These are phyloP conservation scores for Catenaria anguillulae DNA, from an alignment of 371 early-diverging fungal genomes.

Conservation along the genomic window DNA sequence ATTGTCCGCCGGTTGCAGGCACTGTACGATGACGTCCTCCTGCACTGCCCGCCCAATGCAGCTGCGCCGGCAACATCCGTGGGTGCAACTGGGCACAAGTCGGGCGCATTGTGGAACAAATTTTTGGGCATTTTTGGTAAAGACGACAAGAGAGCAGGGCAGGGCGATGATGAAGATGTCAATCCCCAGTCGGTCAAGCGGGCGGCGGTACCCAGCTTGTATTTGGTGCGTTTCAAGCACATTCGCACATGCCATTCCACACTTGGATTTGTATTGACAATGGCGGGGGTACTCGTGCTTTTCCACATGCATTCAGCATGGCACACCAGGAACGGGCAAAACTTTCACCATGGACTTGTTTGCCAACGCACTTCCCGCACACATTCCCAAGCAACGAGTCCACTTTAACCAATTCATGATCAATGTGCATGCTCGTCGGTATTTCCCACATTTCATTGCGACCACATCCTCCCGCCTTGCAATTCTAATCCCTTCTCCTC, in stretches of 20 bases:
- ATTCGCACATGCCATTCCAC: too few species aligned
- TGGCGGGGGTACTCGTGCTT: background rate
- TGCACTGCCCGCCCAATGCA: background rate
- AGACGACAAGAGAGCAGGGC: background rate
- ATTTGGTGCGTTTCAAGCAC: too few species aligned
- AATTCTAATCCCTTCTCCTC: too few species aligned
- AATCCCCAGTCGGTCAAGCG: background rate
- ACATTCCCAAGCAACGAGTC: constrained; percentile 56
- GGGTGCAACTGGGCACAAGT: background rate
- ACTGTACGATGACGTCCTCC: background rate
- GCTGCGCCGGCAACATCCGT: background rate
- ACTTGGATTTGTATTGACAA: too few species aligned
- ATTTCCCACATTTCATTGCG: background rate
- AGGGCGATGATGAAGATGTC: background rate
- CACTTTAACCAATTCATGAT: constrained; percentile 94
- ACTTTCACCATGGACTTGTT: constrained; percentile 95
- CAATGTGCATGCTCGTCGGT: constrained; percentile 63
- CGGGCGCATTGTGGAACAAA: too few species aligned
- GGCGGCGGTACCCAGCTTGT: background rate
- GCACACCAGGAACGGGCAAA: constrained; percentile 50
- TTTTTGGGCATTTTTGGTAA: background rate
- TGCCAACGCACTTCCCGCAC: constrained; percentile 51
- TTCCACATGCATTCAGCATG: background rate
- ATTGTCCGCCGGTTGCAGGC: background rate
- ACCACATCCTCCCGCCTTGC: background rate